phyloP scores from a whole-genome alignment of 139 green algal genomes.

The Chlorella sp. region DNA sequence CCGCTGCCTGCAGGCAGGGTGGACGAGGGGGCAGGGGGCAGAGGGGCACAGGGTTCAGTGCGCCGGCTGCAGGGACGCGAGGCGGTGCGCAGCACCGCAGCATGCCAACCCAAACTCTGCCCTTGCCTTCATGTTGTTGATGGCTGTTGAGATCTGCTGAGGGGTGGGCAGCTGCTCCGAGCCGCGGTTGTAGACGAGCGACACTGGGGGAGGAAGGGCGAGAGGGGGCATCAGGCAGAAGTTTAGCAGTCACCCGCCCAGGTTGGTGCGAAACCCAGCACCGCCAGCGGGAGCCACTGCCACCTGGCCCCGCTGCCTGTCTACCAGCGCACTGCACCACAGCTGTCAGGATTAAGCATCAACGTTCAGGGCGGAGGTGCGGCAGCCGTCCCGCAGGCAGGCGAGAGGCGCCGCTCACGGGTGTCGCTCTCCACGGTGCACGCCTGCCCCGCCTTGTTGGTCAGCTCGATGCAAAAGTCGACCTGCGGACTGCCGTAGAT shows the following conservation, averaged over 20 bases:
- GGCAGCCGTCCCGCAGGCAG: no score
- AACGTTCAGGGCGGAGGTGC: no score
- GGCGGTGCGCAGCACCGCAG: no score
- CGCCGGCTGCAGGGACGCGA: no score
- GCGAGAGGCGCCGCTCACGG: neutral
- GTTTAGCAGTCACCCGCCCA: no score
- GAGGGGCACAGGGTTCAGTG: neutral
- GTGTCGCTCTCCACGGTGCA: slow-evolving; percentile 24
- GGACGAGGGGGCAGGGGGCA: neutral
- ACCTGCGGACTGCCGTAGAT: neutral
- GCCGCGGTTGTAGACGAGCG: slow-evolving; percentile 3
- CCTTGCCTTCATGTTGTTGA: slow-evolving; percentile 18
- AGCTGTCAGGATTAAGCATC: no score
- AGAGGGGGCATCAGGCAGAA: neutral
- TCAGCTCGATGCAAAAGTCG: slow-evolving; percentile 4
- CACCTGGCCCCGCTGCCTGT: no score
- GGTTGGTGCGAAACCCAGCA: no score
- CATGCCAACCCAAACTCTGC: neutral
- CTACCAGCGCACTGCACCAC: no score
- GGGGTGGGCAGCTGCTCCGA: neutral
- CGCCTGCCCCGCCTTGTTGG: neutral
- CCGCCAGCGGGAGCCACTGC: no score
- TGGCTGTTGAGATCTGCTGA: neutral
- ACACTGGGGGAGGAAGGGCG: neutral
- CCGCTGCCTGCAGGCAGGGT: neutral